Conservation (phyloP, 495 filamentous ascomycete species). For the Parachaetomium inaequale region DNA sequence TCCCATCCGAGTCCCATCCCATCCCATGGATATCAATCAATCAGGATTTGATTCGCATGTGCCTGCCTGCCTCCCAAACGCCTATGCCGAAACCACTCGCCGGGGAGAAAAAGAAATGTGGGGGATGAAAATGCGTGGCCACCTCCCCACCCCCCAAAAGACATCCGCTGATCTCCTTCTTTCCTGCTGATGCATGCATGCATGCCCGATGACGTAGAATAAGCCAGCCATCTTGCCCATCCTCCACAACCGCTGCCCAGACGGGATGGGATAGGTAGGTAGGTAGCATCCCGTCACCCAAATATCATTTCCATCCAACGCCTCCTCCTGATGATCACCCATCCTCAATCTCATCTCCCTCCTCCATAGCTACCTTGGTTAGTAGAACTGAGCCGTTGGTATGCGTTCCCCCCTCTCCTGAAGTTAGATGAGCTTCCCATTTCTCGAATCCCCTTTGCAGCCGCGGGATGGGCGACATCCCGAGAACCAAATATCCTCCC, state of each 20-base stretch:
- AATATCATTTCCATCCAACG: constrained; percentile 1
- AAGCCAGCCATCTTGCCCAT: not conserved
- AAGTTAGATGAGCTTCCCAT: not conserved
- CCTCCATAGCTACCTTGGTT: too few relatives aligned
- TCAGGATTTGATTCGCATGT: not conserved
- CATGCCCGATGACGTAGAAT: not conserved
- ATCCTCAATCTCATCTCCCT: not conserved
- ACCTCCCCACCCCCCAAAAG: not conserved
- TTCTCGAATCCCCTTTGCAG: not conserved
- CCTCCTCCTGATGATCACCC: not conserved
- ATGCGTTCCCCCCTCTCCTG: not conserved
- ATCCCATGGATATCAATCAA: not conserved
- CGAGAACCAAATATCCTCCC: too few relatives aligned
- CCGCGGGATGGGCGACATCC: too few relatives aligned
- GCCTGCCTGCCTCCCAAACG: not conserved
- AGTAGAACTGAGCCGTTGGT: not conserved
- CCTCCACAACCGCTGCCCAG: not conserved
- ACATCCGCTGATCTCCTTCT: not conserved
- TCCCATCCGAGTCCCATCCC: too few relatives aligned
- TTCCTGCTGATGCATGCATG: too few relatives aligned
- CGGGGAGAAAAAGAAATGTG: not conserved
- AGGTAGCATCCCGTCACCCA: not conserved
- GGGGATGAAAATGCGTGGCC: not conserved
- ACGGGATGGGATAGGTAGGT: too few relatives aligned
- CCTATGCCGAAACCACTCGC: not conserved